Evolutionary conservation across 441 rosid genomes (phyloP).

Genomic region (Adansonia gregorii): DNA sequence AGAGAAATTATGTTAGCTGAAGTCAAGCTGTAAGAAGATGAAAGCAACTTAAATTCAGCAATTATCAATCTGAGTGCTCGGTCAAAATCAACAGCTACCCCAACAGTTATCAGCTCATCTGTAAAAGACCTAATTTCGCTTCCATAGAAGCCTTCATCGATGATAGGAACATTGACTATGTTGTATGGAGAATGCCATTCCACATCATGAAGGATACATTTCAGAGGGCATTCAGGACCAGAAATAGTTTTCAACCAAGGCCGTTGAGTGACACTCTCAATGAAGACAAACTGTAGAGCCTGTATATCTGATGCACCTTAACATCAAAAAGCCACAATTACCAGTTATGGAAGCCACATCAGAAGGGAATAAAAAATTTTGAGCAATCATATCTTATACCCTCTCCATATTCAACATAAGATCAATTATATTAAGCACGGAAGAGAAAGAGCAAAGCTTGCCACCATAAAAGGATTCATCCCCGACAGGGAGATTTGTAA

Average conservation of each 20-base stretch:
- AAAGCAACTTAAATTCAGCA: background rate
- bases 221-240: background rate
- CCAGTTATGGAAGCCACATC: background rate
- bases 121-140: background rate
- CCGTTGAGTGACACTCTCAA: background rate
- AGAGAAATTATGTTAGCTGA: background rate
- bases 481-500: slow-evolving; percentile 4
- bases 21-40: background rate
- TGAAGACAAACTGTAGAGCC: background rate
- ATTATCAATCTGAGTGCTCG: background rate
- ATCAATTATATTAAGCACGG: background rate
- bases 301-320: background rate
- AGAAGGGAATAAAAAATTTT: background rate
- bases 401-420: background rate
- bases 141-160: background rate
- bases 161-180: background rate
- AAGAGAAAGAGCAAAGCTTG: background rate
- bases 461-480: slow-evolving; percentile 21
- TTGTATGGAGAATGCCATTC: background rate
- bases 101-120: background rate
- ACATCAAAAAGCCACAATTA: slow-evolving; percentile 4
- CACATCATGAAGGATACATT: background rate
- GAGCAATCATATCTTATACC: background rate
- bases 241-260: background rate
- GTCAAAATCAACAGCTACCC: slow-evolving; percentile 12